phyloP scores from a whole-genome alignment of 179 eudicot genomes.

The Silene vulgaris region DNA sequence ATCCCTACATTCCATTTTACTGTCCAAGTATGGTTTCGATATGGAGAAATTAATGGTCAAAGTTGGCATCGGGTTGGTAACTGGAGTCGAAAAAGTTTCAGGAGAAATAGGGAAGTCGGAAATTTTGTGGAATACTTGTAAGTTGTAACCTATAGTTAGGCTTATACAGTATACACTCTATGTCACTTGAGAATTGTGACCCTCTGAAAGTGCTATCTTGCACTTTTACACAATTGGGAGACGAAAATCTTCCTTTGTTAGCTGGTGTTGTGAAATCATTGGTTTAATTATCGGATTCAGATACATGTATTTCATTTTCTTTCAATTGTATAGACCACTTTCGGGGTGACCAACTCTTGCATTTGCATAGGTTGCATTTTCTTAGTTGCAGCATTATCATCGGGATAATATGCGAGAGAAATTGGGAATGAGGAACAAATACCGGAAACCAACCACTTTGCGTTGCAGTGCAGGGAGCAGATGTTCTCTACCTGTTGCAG shows the following conservation, averaged over 20 bases:
- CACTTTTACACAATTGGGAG: background rate
- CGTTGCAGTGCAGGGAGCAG: constrained; percentile 81
- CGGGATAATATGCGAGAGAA: constrained; percentile 50
- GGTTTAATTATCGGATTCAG: background rate
- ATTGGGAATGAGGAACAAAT: constrained; percentile 83
- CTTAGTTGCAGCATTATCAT: constrained; percentile 51
- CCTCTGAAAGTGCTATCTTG: background rate
- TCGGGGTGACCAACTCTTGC: constrained; percentile 41
- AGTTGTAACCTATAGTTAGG: too few relatives aligned
- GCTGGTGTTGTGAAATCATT: background rate
- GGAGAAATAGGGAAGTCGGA: background rate
- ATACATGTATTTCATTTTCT: constrained; percentile 2
- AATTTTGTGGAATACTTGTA: background rate
- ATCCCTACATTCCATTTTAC: background rate
- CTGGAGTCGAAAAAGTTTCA: background rate
- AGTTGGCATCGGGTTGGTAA: background rate
- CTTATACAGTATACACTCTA: background rate
- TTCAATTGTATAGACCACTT: constrained; percentile 24
- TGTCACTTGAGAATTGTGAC: background rate
- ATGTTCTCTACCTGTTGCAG: constrained; percentile 43
- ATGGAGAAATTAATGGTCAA: background rate
- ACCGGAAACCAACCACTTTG: constrained; percentile 78
- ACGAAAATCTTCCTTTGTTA: background rate
- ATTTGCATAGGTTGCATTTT: constrained; percentile 63
- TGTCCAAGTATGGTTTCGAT: background rate